Evolutionary conservation across 306 rosid genomes (phyloP).

Genomic region (Quercus variabilis): DNA sequence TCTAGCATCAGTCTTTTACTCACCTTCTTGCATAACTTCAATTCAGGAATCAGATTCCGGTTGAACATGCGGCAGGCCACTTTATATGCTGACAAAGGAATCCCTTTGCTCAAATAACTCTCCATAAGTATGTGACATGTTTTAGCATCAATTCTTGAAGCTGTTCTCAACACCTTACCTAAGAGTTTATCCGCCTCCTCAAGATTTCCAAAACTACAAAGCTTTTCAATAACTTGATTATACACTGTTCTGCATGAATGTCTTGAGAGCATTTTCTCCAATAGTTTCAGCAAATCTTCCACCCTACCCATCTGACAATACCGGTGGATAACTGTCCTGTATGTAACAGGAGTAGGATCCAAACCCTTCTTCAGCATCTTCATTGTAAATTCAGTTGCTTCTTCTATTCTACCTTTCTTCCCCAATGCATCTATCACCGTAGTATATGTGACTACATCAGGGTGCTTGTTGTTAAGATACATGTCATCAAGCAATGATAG

Average conservation of each 20-base stretch:
- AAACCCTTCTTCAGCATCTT: slow-evolving; percentile 72
- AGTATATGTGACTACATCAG: slow-evolving; percentile 76
- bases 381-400: slow-evolving; percentile 55
- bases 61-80: slow-evolving; percentile 85
- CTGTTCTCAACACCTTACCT: slow-evolving; percentile 79
- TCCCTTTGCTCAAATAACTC: slow-evolving; percentile 58
- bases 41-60: slow-evolving; percentile 76
- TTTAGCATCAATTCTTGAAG: slow-evolving; percentile 72
- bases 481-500: slow-evolving; percentile 78
- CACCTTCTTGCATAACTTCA: slow-evolving; percentile 76
- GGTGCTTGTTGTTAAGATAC: slow-evolving; percentile 82
- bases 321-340: slow-evolving; percentile 71
- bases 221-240: slow-evolving; percentile 85
- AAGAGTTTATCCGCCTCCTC: slow-evolving; percentile 76
- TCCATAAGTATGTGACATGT: slow-evolving; percentile 80
- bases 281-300: slow-evolving; percentile 60
- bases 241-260: slow-evolving; percentile 47
- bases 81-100: slow-evolving; percentile 64
- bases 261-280: slow-evolving; percentile 69
- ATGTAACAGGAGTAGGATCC: slow-evolving; percentile 84
- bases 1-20: slow-evolving; percentile 51
- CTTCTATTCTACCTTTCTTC: slow-evolving; percentile 69
- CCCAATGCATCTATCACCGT: slow-evolving; percentile 69
- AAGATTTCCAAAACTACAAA: slow-evolving; percentile 64
- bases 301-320: slow-evolving; percentile 59